These are phyloP conservation scores for Claviceps sp. DNA, from an alignment of 2,329 filamentous ascomycete species.

Conservation along the genomic window DNA sequence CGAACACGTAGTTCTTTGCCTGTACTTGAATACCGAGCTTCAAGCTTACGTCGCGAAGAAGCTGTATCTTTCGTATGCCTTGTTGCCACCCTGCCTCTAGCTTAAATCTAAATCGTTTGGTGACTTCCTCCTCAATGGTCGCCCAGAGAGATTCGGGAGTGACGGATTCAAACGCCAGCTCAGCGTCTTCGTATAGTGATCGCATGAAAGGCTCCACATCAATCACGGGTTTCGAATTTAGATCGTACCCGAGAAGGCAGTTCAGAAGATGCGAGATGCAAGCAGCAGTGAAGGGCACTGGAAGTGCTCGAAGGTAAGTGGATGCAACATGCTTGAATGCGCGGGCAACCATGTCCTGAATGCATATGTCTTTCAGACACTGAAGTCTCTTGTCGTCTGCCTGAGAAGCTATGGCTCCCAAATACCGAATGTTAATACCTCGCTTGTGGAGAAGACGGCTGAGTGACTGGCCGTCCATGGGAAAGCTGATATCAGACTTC, in stretches of 20 bases:
- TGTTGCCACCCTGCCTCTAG: constrained; percentile 56
- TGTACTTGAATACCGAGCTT: constrained; percentile 84
- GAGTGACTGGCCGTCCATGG: constrained; percentile 93
- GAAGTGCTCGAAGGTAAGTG: constrained; percentile 64
- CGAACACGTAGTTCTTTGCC: constrained; percentile 43
- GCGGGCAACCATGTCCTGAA: constrained; percentile 91
- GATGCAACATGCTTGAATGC: constrained; percentile 88
- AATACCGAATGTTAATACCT: constrained; percentile 90
- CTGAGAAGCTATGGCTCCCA: constrained; percentile 68
- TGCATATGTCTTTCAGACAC: constrained; percentile 61
- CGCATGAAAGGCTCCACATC: constrained; percentile 65
- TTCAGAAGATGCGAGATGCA: constrained; percentile 83
- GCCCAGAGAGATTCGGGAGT: constrained; percentile 58
- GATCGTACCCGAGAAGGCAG: constrained; percentile 66
- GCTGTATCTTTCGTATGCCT: constrained; percentile 59
- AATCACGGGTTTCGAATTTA: constrained; percentile 66
- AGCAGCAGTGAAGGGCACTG: constrained; percentile 64
- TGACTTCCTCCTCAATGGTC: constrained; percentile 59
- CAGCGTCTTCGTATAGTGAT: constrained; percentile 64
- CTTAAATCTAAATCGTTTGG: constrained; percentile 62
- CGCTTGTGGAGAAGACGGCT: constrained; percentile 86
- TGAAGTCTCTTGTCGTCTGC: constrained; percentile 59
- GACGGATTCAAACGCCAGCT: constrained; percentile 67
- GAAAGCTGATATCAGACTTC: constrained; percentile 89
- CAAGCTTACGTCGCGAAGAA: constrained; percentile 77